These are phyloP conservation scores for Mucor velutinosus DNA, from an alignment of 371 early-diverging fungal genomes.

Conservation along the genomic window DNA sequence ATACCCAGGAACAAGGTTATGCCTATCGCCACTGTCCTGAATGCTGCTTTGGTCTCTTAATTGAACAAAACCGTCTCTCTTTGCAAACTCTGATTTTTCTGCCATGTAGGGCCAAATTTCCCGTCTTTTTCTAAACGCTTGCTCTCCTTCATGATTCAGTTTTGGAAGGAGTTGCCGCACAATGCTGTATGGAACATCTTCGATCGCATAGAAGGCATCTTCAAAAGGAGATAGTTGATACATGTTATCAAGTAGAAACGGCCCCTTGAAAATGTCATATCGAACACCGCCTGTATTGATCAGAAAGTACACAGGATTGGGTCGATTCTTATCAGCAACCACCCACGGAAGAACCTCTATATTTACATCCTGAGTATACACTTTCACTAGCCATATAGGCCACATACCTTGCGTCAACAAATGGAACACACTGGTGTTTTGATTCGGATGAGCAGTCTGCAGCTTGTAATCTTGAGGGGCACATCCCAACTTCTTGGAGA, in stretches of 20 bases:
- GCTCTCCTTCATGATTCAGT: constrained; percentile 33
- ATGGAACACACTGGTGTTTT: constrained; percentile 43
- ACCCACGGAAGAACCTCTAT: constrained; percentile 47
- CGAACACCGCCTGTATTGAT: constrained; percentile 56
- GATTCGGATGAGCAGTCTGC: constrained; percentile 40
- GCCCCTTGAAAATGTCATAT: constrained; percentile 56
- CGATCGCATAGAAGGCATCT: constrained; percentile 42
- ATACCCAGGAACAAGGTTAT: constrained; percentile 66
- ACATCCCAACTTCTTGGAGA: constrained; percentile 48
- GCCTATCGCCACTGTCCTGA: constrained; percentile 12
- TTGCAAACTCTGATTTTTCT: constrained; percentile 4
- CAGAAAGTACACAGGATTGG: constrained; percentile 45
- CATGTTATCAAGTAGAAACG: constrained; percentile 52
- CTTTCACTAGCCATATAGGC: not conserved
- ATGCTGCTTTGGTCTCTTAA: not conserved
- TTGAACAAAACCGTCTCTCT: constrained; percentile 17
- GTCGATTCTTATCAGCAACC: constrained; percentile 31
- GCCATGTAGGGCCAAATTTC: not conserved
- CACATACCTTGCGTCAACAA: constrained; percentile 41
- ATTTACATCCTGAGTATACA: not conserved
- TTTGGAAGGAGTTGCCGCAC: not conserved
- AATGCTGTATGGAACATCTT: constrained; percentile 29
- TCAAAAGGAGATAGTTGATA: constrained; percentile 56
- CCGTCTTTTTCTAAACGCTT: constrained; percentile 13
- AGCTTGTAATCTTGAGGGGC: constrained; percentile 59